Evolutionary conservation across 805 yeast species (phyloP).

Genomic region (Candida takata): DNA sequence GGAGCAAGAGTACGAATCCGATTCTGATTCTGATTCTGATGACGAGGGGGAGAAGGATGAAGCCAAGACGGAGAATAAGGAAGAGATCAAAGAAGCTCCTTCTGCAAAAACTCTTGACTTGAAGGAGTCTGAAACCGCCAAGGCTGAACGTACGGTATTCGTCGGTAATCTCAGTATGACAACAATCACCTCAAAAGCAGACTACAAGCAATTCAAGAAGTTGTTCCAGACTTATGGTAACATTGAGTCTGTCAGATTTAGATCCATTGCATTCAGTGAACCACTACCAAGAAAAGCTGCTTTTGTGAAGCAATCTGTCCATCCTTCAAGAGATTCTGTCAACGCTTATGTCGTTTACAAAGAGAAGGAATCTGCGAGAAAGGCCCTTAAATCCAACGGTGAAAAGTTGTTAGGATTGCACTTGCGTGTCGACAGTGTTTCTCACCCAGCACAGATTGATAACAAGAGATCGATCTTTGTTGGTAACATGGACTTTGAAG

Average conservation of each 20-base stretch:
- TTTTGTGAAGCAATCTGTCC: conserved; percentile 70
- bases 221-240: conserved; percentile 37
- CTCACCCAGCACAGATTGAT: conserved; percentile 84
- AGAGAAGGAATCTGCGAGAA: conserved; percentile 38
- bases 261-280: conserved; percentile 87
- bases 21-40: conserved; percentile 19
- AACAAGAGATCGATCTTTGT: conserved; percentile 80
- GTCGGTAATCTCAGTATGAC: conserved; percentile 74
- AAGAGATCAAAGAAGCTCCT: conserved; percentile 17
- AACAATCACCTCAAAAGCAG: conserved; percentile 57
- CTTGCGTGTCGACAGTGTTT: conserved; percentile 84
- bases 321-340: conserved; percentile 68
- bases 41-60: conserved; percentile 18
- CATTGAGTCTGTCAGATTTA: conserved; percentile 75
- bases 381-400: conserved; percentile 54
- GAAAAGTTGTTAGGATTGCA: conserved; percentile 64
- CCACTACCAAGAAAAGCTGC: conserved; percentile 90
- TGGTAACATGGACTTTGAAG: conserved; percentile 92
- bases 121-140: conserved; percentile 65
- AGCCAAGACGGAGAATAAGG: conserved; percentile 23
- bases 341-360: conserved; percentile 85
- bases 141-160: conserved; percentile 80
- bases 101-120: conserved; percentile 42
- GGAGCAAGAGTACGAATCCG: conserved; percentile 24
- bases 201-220: conserved; percentile 57